Evolutionary conservation across 2,329 filamentous ascomycete species (phyloP), one percentile per base, ranked within the genome.

Genomic region (Xylariaceae sp.): DNA sequence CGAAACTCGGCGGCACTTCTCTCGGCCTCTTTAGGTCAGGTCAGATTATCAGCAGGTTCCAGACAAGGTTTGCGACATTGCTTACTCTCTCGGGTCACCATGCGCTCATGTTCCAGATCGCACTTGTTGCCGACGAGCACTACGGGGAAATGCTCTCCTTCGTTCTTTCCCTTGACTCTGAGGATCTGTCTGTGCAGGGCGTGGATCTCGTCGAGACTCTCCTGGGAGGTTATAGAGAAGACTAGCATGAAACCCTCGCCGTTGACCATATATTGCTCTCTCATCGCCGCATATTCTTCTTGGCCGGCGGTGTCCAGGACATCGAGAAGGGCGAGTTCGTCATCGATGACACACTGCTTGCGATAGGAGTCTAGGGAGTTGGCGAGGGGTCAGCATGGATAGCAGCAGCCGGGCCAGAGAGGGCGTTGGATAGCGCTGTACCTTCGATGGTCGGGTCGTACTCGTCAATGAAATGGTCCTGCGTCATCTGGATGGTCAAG

Each of bases 371-470:
- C 92, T 98, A 37, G 13, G 5, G 24, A 23, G 60, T n/a, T 33
- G 36, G 19, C 32, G 17, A 19, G 18, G 5, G 29, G 47, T 57
- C 35, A 53, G 46, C 35, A 24, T 29, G 19, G 27, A 18, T 12
- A 19, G 24, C 13, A 18, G n/a, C 21, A 14, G 16, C n/a, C 4
- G 25, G 25, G 16, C 15, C 30, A 21, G 31, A 38, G 23, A 32
- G 12, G 29, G 17, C 23, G 19, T 19, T 19, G 39, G 36, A 8
- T 23, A 61, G 13, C 6, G 27, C 13, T 73, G 51, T 63, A 89
- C 92, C 92, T 84, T 98, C 92, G 57, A 98, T 96, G 55, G 92
- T 98, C 37, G 92, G 92, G 65, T 98, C 92, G 65, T 98, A 98
- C 65, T 96, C 92, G 64, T 96, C 92, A 59, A 96, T 90, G 70